phyloP scores from a whole-genome alignment of 2,329 filamentous ascomycete species.

The Helotiales sp. region DNA sequence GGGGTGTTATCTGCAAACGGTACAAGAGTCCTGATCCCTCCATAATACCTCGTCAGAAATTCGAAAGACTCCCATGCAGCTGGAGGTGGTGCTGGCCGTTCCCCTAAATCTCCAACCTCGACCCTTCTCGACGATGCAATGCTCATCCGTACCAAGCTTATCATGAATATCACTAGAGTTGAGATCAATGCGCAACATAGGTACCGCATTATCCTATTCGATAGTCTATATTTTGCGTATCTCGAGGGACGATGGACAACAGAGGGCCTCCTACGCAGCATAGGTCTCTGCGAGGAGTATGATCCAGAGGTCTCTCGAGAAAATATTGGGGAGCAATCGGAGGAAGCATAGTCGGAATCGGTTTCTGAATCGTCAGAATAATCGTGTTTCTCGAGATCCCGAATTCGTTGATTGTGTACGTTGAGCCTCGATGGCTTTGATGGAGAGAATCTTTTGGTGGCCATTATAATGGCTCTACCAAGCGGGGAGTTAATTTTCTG shows the following conservation, averaged over 20 bases:
- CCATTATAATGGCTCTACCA: too few species aligned
- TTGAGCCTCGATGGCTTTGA: conserved; percentile 24
- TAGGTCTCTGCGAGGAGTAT: conserved; percentile 32
- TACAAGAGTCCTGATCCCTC: conserved; percentile 75
- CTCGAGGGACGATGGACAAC: conserved; percentile 11
- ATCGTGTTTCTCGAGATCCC: conserved; percentile 33
- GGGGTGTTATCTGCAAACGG: conserved; percentile 66
- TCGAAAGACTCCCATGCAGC: conserved; percentile 80
- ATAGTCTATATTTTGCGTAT: conserved; percentile 44
- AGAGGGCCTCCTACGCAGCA: conserved; percentile 30
- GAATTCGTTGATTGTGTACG: conserved; percentile 7
- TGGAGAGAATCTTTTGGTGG: conserved; percentile 31
- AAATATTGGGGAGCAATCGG: conserved; percentile 29
- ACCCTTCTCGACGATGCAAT: conserved; percentile 66
- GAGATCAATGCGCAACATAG: conserved; percentile 72
- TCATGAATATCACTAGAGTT: conserved; percentile 73
- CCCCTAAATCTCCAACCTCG: conserved; percentile 55
- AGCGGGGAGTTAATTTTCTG: too few species aligned
- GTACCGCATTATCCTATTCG: conserved; percentile 73
- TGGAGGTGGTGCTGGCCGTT: conserved; percentile 62
- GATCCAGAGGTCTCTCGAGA: conserved; percentile 34
- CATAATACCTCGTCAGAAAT: conserved; percentile 87
- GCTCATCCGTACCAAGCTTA: conserved; percentile 73
- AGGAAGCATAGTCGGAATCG: conserved; percentile 42
- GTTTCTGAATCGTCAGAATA: conserved; percentile 51